Evolutionary conservation across 192 early-diverging fungal species (phyloP).

Genomic region (Podila horticola): DNA sequence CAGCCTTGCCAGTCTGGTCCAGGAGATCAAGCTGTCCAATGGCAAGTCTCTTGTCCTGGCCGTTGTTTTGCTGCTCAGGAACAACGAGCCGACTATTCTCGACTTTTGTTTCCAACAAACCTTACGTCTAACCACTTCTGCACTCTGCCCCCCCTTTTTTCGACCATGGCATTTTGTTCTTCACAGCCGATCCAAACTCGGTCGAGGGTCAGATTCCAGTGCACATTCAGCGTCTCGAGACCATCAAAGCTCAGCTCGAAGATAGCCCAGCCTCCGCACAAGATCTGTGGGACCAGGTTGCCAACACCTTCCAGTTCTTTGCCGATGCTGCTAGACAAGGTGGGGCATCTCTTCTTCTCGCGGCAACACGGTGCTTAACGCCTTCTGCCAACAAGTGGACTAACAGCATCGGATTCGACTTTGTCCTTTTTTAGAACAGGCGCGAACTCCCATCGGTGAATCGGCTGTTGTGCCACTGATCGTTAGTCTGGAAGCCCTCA

Average conservation of each 20-base stretch:
- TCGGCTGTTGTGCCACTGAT: slow-evolving; percentile 50
- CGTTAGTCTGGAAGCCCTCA: slow-evolving; percentile 43
- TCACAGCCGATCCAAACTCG: slow-evolving; percentile 7
- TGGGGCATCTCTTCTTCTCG: not conserved
- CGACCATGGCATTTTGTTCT: not conserved
- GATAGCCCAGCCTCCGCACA: not conserved
- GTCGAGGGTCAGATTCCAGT: slow-evolving; percentile 15
- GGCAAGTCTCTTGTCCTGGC: not conserved
- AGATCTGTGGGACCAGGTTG: slow-evolving; percentile 39
- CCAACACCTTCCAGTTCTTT: slow-evolving; percentile 38
- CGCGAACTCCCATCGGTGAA: slow-evolving; percentile 57
- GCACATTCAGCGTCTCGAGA: slow-evolving; percentile 21
- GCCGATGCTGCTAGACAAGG: slow-evolving; percentile 53
- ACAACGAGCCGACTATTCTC: no score
- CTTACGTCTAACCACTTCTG: not conserved
- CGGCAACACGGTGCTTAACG: not conserved
- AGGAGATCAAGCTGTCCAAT: slow-evolving; percentile 24
- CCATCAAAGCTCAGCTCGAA: slow-evolving; percentile 18
- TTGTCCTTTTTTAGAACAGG: slow-evolving; percentile 35
- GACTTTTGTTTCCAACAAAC: no score
- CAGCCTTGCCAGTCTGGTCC: slow-evolving; percentile 19
- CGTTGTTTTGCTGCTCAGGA: not conserved
- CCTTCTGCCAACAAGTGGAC: not conserved
- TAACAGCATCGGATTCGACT: not conserved
- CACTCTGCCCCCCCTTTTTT: not conserved